phyloP scores from a whole-genome alignment of 2,329 filamentous ascomycete genomes.

The Grosmannia clavigera region DNA sequence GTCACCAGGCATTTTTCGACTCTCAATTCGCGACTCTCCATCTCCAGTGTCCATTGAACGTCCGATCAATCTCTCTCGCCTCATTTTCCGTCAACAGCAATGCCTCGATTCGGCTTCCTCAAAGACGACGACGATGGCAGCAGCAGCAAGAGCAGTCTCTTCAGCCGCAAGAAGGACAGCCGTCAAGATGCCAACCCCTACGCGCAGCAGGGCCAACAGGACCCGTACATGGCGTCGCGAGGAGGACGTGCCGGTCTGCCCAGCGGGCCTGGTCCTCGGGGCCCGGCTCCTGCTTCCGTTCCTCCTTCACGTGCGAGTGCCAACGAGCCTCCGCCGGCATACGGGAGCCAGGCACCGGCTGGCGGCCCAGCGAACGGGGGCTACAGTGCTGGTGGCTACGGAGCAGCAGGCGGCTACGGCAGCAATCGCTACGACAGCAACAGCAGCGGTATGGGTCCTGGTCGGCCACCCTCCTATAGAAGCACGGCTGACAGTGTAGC shows the following conservation, averaged over 20 bases:
- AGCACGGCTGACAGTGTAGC: slow-evolving; percentile 10
- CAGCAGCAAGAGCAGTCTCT: slow-evolving; percentile 35
- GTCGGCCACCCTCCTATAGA: slow-evolving; percentile 10
- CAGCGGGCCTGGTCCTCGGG: slow-evolving; percentile 23
- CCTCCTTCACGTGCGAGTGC: slow-evolving; percentile 18
- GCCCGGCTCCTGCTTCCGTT: slow-evolving; percentile 9
- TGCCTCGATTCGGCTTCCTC: slow-evolving; percentile 48
- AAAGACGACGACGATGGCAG: slow-evolving; percentile 37
- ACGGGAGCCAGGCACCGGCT: slow-evolving; percentile 11
- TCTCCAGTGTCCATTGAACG: background rate
- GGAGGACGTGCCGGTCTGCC: slow-evolving; percentile 22
- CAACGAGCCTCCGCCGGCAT: slow-evolving; percentile 4
- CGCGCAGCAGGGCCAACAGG: slow-evolving; percentile 31
- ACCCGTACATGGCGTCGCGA: slow-evolving; percentile 33
- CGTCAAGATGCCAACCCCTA: slow-evolving; percentile 39
- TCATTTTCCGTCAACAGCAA: slow-evolving; percentile 15
- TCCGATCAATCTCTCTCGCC: background rate
- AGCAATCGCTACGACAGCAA: slow-evolving; percentile 37
- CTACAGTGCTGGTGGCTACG: slow-evolving; percentile 42
- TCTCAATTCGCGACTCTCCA: too few species aligned
- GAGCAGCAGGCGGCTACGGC: slow-evolving; percentile 37
- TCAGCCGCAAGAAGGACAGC: slow-evolving; percentile 39
- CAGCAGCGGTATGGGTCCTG: slow-evolving; percentile 6
- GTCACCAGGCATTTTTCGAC: background rate
- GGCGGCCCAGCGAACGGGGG: slow-evolving; percentile 20